Conservation (phyloP, 148 eudicot species). For the Camellia sinensis region DNA sequence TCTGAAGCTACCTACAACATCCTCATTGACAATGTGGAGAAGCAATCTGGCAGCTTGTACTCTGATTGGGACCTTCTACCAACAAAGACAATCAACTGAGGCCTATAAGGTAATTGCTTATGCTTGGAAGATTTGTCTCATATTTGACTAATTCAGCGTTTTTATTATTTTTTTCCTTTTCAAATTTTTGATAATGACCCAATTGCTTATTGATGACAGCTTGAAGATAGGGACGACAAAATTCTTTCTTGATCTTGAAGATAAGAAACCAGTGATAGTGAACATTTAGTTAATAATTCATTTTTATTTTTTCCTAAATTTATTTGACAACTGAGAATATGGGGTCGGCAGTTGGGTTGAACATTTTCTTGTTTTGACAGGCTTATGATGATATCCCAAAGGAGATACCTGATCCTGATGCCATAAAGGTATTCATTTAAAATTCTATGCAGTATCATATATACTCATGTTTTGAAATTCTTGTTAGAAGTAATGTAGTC, state of each 20-base stretch:
- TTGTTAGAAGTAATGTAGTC: neutral
- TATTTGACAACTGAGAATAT: neutral
- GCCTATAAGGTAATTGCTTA: conserved; percentile 62
- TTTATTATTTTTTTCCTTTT: neutral
- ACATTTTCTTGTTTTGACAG: conserved; percentile 20
- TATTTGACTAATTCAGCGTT: neutral
- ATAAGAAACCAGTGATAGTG: conserved; percentile 83
- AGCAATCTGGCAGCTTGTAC: conserved; percentile 85
- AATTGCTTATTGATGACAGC: conserved; percentile 43
- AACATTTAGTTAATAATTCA: neutral
- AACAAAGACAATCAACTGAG: conserved; percentile 77
- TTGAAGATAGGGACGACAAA: conserved; percentile 98
- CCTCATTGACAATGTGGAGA: conserved; percentile 81
- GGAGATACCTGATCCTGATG: conserved; percentile 82
- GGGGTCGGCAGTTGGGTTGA: neutral
- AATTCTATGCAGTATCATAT: neutral
- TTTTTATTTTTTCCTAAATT: neutral
- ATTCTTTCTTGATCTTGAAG: conserved; percentile 88
- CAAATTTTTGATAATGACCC: conserved; percentile 7
- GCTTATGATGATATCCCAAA: conserved; percentile 93
- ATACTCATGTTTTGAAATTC: neutral
- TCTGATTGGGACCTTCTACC: conserved; percentile 84
- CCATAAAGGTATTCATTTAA: conserved; percentile 62
- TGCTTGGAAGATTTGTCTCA: neutral
- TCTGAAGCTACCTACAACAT: conserved; percentile 94